These are phyloP conservation scores for Angophora floribunda DNA, from an alignment of 345 rosid genomes.

Conservation along the genomic window DNA sequence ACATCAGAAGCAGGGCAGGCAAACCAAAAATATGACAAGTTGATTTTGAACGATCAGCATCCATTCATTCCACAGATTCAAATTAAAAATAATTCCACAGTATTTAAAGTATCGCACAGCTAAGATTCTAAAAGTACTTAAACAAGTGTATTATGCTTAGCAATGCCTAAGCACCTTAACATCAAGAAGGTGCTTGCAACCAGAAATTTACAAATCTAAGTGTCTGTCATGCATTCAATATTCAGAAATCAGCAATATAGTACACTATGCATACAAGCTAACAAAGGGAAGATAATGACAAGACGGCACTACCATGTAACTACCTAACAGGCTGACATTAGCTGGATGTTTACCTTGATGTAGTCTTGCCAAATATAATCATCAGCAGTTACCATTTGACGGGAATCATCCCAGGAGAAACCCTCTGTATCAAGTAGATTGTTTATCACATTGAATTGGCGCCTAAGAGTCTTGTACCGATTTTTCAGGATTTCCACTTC, in stretches of 20 bases:
- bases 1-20: not conserved
- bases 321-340: not conserved
- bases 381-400: constrained; percentile 82
- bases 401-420: constrained; percentile 75
- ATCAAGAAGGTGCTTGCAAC: not conserved
- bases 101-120: not conserved
- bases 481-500: constrained; percentile 69
- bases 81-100: not conserved
- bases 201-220: not conserved
- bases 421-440: constrained; percentile 62
- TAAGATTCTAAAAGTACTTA: not conserved
- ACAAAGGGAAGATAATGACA: not conserved
- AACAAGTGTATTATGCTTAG: not conserved
- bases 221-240: not conserved
- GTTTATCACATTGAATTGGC: constrained; percentile 64
- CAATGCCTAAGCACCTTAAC: not conserved
- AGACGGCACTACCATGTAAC: not conserved
- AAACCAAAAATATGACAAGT: not conserved
- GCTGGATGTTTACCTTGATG: constrained; percentile 42
- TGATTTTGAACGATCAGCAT: not conserved
- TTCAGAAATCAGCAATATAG: not conserved
- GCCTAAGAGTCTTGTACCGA: constrained; percentile 67
- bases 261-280: not conserved
- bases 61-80: not conserved
- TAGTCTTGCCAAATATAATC: constrained; percentile 82